Percentiles rank a stretch among this genome's conserved stretches.
Evolutionary conservation across 176 grass and related monocot species (phyloP).

Genomic region (Carex parvula): DNA sequence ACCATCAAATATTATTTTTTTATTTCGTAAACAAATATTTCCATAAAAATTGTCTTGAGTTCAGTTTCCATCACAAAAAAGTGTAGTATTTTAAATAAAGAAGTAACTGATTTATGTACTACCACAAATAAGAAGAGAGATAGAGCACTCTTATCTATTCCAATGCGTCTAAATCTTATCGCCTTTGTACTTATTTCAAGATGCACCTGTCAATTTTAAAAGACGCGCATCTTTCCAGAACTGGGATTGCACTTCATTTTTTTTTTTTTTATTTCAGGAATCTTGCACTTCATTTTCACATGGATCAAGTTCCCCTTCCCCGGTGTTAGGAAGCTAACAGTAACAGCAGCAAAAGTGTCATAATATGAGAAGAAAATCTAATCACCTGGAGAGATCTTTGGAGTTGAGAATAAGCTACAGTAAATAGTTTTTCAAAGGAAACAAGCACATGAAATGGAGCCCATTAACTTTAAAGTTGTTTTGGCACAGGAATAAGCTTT

Average conservation of each 20-base stretch:
- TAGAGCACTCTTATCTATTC: not conserved
- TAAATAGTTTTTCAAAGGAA: not conserved
- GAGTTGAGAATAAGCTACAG: not conserved
- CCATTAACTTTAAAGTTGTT: not conserved
- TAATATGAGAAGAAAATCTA: too few species aligned
- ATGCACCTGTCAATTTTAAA: constrained; percentile 5
- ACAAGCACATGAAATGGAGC: too few species aligned
- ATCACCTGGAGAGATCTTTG: not conserved
- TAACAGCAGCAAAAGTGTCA: too few species aligned
- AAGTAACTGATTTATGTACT: not conserved
- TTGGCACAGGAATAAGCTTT: not conserved
- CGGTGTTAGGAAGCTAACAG: too few species aligned
- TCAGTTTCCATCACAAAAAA: not conserved
- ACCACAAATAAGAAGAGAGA: not conserved
- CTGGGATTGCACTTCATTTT: not conserved
- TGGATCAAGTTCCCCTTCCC: too few species aligned
- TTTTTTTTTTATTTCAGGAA: too few species aligned
- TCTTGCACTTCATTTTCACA: not conserved
- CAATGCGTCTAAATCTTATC: not conserved
- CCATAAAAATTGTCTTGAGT: not conserved
- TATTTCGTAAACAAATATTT: too few species aligned
- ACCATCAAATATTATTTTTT: too few species aligned
- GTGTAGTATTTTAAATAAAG: not conserved
- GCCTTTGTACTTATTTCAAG: not conserved
- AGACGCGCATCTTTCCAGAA: not conserved